Evolutionary conservation across 2,329 filamentous ascomycete species (phyloP), one percentile per base, ranked within the genome.

Genomic region (Dryadomyces quercus-mongolicae): DNA sequence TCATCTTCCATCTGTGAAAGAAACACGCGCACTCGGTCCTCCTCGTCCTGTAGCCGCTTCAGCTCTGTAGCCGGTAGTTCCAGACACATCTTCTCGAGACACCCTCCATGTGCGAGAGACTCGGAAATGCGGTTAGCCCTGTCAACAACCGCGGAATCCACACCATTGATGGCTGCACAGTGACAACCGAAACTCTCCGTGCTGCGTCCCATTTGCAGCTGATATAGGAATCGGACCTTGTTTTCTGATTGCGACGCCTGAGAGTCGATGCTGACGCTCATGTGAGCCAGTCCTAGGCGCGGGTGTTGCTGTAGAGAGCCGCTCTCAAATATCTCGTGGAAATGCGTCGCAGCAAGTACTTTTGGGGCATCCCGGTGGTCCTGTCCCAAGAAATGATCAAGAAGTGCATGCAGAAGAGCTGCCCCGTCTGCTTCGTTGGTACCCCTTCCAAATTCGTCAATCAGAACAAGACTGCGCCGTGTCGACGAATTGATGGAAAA

Each of bases 131-230:
- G 77, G 59, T 89, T 84, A 0, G 92, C 90, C 54, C 91, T 80
- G 16, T 84, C 71, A 7, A 96, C 77, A 10, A 97, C 79, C 5
- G 77, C 74, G 18, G 70, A 63, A 34, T 88, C 84, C 15, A 98
- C 82, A 1, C 91, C 91, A 62, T 95, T 96, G 67, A 95, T 79
- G 3, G 83, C 82, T 31, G 93, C 93, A 64, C 93, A 97, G 67
- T 80, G 78, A 31, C 84, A 87, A 0, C 93, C 93, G 63, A 95
- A 94, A 64, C 90, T 96, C 15, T 86, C 85, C 8, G 74, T 81
- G 61, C 84, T 92, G 54, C 84, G 77, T 0, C 91, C 91, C 2
- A 72, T 61, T 4, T 68, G 63, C n/a, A 85, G 69, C 31, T 81
- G 85, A 67, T 92, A 95, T 1, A 95, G 76, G 62, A 86, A 89